These are phyloP conservation scores for Somion occarium DNA, from an alignment of 1,284 basidiomycete species.

Conservation along the genomic window DNA sequence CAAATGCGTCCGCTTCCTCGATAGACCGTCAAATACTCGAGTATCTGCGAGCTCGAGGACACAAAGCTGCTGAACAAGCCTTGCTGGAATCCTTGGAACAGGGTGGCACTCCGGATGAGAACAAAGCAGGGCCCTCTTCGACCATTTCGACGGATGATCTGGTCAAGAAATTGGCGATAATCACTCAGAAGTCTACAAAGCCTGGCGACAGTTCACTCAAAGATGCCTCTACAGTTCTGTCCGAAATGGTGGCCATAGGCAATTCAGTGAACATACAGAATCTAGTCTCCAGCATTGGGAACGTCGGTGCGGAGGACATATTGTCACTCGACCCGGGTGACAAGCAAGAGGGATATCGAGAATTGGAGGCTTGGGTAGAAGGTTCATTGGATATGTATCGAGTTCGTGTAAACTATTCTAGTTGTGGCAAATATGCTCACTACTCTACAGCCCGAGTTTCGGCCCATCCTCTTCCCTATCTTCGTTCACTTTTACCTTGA, in stretches of 20 bases:
- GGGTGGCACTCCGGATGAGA: constrained; percentile 46
- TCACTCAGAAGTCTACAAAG: constrained; percentile 56
- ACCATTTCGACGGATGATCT: constrained; percentile 57
- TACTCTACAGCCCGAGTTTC: constrained; percentile 76
- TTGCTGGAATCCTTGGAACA: constrained; percentile 64
- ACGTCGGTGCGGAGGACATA: constrained; percentile 78
- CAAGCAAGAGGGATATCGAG: constrained; percentile 82
- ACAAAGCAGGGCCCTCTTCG: constrained; percentile 33
- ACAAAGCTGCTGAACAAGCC: constrained; percentile 71
- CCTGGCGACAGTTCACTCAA: constrained; percentile 65
- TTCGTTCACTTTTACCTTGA: constrained; percentile 98
- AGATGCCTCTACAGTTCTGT: constrained; percentile 57
- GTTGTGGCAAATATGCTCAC: constrained; percentile 9
- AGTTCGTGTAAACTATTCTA: constrained; percentile 35
- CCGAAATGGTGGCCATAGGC: constrained; percentile 60
- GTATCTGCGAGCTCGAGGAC: constrained; percentile 81
- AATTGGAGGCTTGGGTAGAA: constrained; percentile 93
- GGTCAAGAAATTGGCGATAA: constrained; percentile 61
- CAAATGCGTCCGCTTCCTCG: constrained; percentile 22
- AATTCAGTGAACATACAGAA: constrained; percentile 67
- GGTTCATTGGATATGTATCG: constrained; percentile 84
- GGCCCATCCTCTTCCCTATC: constrained; percentile 91
- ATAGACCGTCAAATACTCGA: constrained; percentile 72
- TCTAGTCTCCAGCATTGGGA: constrained; percentile 69
- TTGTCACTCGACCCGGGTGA: constrained; percentile 85